Base-by-base conservation (phyloP, 306 rosid genomes). In the Betula pendula region DNA sequence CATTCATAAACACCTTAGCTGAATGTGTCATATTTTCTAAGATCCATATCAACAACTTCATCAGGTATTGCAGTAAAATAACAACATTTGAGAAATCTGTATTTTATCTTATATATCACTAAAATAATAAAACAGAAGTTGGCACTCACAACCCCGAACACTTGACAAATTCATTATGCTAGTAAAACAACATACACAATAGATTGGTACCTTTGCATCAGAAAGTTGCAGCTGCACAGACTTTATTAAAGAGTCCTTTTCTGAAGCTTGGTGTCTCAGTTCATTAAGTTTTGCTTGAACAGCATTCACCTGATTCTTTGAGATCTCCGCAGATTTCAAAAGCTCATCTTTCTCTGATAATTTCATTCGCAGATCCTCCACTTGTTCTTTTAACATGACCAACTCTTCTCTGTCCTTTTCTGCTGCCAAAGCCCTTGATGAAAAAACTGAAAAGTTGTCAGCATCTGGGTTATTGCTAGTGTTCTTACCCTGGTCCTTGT, bases 391-490 rank as follows among this genome's bases (percentile, higher is more conserved):
- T 77, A 96, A 76, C 31, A 72, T 74, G 56, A 76, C 80, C 65
- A 92, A 75, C 73, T 92, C 99, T 80, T 91, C 97, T 22, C 75
- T 77, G 53, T 95, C 97, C 83, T 86, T 89, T 38, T 92, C 98
- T 4, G 83, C 81, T 53, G 81, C 70, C 74, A 71, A 80, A 85
- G 86, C 77, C 81, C 86, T 92, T 2, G 96, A 85, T 40, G 96
- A 85, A 80, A 87, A 78, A 70, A 80, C 71, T 8, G 92, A 79
- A 81, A 88, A 85, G 77, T 72, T 81, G 59, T 92, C 90, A 20
- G 81, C 80, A 69, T 92, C 97, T 5, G 77, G 25, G 70, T 83
- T 76, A 71, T 53, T 75, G 73, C 82, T 52, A 63, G 81, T 86
- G 77, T 72, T 80, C 80, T 83, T 84, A 22, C 88, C 81, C 38